Evolutionary conservation across 176 grass and related monocot genomes (phyloP), one percentile per base, ranked within the genome.

Genomic region (Avena sativa): DNA sequence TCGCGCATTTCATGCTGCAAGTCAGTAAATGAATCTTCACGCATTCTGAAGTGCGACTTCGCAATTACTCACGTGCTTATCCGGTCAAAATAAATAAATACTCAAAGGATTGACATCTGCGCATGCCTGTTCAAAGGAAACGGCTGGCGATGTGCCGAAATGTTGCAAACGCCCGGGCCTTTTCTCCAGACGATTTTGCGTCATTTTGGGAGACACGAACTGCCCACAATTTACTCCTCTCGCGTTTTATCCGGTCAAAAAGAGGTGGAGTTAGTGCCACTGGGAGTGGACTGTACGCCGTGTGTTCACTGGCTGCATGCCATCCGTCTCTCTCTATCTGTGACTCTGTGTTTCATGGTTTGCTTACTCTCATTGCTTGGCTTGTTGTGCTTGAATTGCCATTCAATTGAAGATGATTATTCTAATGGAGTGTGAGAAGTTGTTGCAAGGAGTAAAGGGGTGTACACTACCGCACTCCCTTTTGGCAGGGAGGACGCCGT

Each of bases 391-490:
- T 65, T 72, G 83, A 86, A 74, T 72, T 38, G 20, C 61, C 30
- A 81, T 90, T 90, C 25, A 82, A 63, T 63, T 44, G 69, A 85
- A 58, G 59, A 47, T 60, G 77, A 26, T 85, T 89, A 81, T 85
- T 89, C 83, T 81, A 82, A 26, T 61, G 40, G 79, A 61, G 34
- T 10, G 17, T 89, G 55, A 44, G 71, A 57, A 83, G 74, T 79
- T 79, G 80, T 83, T 79, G 85, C 66, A 32, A 10, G 66, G 53
- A 83, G 80, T 91, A 87, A 91, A 91, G 74, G 74, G 66, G 17
- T 51, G 49, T 50, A 52, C 19, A 74, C 19, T 9, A 83, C 2
- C 25, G 12, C 30, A 65, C 25, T 6, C 40, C 40, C 4, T 28
- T 65, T 30, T 14, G 62, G 62, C 25, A 12, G 25, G 51, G 9